These are phyloP conservation scores for Boletus barrowsii DNA, from an alignment of 768 basidiomycete species.

Conservation along the genomic window DNA sequence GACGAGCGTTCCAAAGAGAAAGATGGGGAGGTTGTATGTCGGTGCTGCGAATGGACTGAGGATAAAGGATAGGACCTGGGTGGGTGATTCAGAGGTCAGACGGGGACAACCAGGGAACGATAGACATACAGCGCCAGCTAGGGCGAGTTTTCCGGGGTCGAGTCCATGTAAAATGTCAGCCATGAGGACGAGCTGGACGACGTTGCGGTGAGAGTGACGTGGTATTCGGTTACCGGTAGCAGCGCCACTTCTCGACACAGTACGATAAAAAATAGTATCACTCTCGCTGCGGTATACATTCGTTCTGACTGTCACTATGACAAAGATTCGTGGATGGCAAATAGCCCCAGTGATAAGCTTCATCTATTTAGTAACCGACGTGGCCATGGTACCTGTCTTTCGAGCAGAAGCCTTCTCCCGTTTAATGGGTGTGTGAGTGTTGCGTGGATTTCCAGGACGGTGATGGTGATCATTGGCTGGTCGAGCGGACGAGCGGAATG, in stretches of 20 bases:
- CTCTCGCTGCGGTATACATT: too few relatives aligned
- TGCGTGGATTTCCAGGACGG: not conserved
- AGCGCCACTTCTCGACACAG: too few relatives aligned
- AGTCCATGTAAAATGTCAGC: constrained; percentile 68
- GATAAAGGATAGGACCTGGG: constrained; percentile 59
- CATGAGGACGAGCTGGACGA: constrained; percentile 29
- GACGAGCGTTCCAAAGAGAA: constrained; percentile 72
- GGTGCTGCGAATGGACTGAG: constrained; percentile 56
- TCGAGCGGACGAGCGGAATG: not conserved
- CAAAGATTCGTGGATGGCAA: too few relatives aligned
- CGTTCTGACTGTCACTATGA: too few relatives aligned
- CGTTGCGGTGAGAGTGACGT: not conserved
- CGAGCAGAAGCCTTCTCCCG: not conserved
- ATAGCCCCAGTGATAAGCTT: not conserved
- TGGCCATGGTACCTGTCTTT: not conserved
- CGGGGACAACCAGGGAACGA: not conserved
- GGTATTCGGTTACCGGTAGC: too few relatives aligned
- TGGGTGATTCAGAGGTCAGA: not conserved
- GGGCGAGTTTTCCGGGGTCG: constrained; percentile 67
- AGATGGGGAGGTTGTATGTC: constrained; percentile 77
- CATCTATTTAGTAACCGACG: not conserved
- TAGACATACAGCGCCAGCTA: constrained; percentile 54
- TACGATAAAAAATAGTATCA: too few relatives aligned
- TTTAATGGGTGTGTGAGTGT: not conserved
- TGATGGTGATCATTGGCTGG: not conserved